These are phyloP conservation scores for Diversispora eburnea DNA, from an alignment of 192 early-diverging fungal genomes.

Conservation along the genomic window DNA sequence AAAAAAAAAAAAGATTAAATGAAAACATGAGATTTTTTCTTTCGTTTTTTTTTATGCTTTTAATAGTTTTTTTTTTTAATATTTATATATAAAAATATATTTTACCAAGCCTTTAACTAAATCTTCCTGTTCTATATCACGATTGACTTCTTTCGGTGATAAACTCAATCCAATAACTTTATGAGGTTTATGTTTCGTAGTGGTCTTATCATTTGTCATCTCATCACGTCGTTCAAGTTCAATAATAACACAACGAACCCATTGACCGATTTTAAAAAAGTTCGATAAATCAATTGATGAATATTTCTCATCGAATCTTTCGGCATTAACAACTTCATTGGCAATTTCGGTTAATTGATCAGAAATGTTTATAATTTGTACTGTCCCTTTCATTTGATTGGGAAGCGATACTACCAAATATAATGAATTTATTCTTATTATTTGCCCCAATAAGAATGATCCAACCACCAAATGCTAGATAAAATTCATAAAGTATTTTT, in stretches of 20 bases:
- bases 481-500: no score
- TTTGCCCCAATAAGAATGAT: constrained; percentile 70
- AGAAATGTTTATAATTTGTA: constrained; percentile 88
- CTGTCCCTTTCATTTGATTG: constrained; percentile 74
- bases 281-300: constrained; percentile 63
- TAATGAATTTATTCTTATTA: constrained; percentile 75
- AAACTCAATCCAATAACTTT: constrained; percentile 68
- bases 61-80: neutral
- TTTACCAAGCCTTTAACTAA: constrained; percentile 66
- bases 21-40: no score
- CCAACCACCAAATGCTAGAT: constrained; percentile 65
- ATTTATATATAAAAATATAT: neutral
- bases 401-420: constrained; percentile 81
- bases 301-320: constrained; percentile 42
- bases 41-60: no score
- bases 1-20: neutral
- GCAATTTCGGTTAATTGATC: constrained; percentile 64
- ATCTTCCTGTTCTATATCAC: constrained; percentile 58
- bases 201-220: constrained; percentile 37
- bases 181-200: no score
- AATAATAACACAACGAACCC: constrained; percentile 70
- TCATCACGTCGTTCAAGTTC: constrained; percentile 45
- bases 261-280: constrained; percentile 81
- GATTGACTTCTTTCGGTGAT: constrained; percentile 76
- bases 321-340: constrained; percentile 53